Conservation (phyloP, 306 rosid species). For the Rubus parviflorus region DNA sequence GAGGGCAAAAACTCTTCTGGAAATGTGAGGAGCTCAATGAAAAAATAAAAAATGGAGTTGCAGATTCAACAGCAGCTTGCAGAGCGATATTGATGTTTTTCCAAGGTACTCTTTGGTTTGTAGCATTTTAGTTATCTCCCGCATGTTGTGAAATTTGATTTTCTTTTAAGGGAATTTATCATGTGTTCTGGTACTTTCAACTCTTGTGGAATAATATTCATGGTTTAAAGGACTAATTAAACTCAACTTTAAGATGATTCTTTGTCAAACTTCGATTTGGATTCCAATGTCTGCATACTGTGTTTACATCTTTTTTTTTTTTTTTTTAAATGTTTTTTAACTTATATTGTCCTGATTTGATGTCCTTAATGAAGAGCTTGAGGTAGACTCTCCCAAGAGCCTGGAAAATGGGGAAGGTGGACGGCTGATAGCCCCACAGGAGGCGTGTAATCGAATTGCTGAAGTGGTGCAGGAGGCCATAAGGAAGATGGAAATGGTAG, state of each 20-base stretch:
- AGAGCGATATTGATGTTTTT: slow-evolving; percentile 76
- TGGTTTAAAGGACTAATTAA: neutral
- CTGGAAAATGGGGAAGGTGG: slow-evolving; percentile 87
- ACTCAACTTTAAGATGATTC: neutral
- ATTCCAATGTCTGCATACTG: neutral
- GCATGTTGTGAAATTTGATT: neutral
- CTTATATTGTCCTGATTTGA: neutral
- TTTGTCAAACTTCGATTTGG: neutral
- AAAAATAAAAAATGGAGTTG: slow-evolving; percentile 58
- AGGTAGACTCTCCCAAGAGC: slow-evolving; percentile 65
- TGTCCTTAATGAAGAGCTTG: slow-evolving; percentile 72
- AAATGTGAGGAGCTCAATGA: slow-evolving; percentile 87
- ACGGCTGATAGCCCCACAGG: slow-evolving; percentile 87
- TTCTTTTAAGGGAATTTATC: neutral
- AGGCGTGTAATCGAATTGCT: slow-evolving; percentile 88
- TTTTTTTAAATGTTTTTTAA: neutral
- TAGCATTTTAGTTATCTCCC: slow-evolving; percentile 14
- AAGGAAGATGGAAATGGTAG: slow-evolving; percentile 94
- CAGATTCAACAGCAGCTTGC: slow-evolving; percentile 72
- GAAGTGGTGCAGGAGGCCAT: slow-evolving; percentile 97
- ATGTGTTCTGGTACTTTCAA: neutral
- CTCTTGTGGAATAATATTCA: neutral
- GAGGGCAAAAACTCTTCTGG: slow-evolving; percentile 77
- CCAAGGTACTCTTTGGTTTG: slow-evolving; percentile 55
- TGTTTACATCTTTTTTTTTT: neutral